These are phyloP conservation scores for Botrytis medusae DNA, from an alignment of 2,329 filamentous ascomycete genomes.

Conservation along the genomic window DNA sequence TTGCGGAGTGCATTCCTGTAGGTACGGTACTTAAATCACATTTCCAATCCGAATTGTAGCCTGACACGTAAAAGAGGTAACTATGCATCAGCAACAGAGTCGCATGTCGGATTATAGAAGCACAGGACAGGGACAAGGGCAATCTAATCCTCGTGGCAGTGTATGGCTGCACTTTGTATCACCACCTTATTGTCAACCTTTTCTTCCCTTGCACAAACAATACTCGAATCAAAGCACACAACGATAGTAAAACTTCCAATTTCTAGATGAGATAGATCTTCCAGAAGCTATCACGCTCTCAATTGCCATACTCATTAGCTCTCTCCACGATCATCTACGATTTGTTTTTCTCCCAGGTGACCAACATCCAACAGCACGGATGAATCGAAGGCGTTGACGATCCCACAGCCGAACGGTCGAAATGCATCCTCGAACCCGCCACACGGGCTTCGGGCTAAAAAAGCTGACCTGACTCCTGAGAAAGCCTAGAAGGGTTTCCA, in stretches of 20 bases:
- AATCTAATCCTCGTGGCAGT: constrained; percentile 8
- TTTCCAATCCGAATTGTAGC: constrained; percentile 20
- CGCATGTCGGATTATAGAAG: neutral
- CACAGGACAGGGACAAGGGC: constrained; percentile 3
- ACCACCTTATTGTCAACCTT: neutral
- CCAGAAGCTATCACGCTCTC: neutral
- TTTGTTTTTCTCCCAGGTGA: neutral
- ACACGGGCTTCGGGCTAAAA: neutral
- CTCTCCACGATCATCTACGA: neutral
- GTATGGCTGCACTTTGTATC: neutral
- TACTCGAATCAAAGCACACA: neutral
- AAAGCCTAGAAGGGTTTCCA: neutral
- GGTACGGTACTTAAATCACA: neutral
- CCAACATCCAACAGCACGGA: neutral
- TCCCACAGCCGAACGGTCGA: neutral
- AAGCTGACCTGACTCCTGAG: neutral
- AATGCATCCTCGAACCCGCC: neutral
- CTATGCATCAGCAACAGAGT: neutral
- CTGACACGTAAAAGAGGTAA: constrained; percentile 23
- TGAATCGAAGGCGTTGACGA: neutral
- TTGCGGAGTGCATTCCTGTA: constrained; percentile 19
- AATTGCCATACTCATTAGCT: neutral
- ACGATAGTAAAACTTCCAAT: neutral
- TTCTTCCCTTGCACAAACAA: neutral
- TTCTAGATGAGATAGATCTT: neutral